Evolutionary conservation across 148 eudicot species (phyloP).

Genomic region (Chenopodium quinoa): DNA sequence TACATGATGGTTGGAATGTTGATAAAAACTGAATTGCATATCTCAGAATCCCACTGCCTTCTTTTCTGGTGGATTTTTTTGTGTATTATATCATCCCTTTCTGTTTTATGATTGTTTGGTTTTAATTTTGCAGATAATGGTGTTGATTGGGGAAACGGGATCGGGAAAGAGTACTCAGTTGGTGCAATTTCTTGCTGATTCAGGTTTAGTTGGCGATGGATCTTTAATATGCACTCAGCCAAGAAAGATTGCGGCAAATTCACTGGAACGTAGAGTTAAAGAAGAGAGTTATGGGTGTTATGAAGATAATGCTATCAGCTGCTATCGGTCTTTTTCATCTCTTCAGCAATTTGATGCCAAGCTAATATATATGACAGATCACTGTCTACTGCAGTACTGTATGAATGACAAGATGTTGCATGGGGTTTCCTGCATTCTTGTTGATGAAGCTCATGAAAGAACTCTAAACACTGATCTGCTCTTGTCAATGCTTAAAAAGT

Average conservation of each 20-base stretch:
- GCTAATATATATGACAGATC: conserved; percentile 78
- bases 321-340: conserved; percentile 54
- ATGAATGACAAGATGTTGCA: conserved; percentile 61
- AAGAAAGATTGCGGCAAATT: conserved; percentile 82
- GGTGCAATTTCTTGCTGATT: conserved; percentile 88
- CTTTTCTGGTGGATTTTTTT: neutral
- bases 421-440: conserved; percentile 71
- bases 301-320: conserved; percentile 36
- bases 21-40: too few relatives aligned
- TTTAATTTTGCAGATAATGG: conserved; percentile 52
- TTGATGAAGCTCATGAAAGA: conserved; percentile 98
- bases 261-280: conserved; percentile 70
- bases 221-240: conserved; percentile 92
- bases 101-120: conserved; percentile 5
- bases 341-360: conserved; percentile 35
- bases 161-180: conserved; percentile 97
- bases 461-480: conserved; percentile 92
- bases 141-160: conserved; percentile 92
- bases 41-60: neutral
- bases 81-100: neutral
- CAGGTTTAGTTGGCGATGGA: conserved; percentile 55
- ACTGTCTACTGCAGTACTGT: conserved; percentile 86
- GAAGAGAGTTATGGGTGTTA: conserved; percentile 76
- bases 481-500: conserved; percentile 62
- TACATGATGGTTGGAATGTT: neutral